Percentiles rank a stretch among this genome's conserved stretches.
Evolutionary conservation across 352 stramenopile species (phyloP).

Genomic region (Pythium sp.): DNA sequence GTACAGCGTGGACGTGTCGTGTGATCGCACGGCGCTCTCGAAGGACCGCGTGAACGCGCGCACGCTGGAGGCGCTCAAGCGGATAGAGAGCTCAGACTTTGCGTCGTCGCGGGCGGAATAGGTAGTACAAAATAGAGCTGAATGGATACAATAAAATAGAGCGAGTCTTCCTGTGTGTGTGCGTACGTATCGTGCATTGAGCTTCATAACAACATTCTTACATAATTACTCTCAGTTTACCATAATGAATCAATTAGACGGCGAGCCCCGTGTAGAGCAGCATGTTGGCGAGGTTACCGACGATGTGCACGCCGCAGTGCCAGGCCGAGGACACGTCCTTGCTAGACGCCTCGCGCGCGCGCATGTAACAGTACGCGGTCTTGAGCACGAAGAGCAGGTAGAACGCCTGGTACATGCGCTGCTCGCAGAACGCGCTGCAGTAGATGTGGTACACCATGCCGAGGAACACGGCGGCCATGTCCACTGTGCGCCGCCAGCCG

Average conservation of each 20-base stretch:
- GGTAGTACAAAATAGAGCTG: neutral
- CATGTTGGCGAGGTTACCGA: conserved; percentile 77
- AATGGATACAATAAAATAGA: neutral
- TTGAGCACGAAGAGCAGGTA: conserved; percentile 71
- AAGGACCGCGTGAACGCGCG: conserved; percentile 52
- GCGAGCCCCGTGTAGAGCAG: conserved; percentile 70
- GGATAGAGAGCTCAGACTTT: conserved; percentile 52
- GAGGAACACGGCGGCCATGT: conserved; percentile 64
- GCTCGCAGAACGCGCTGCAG: conserved; percentile 46
- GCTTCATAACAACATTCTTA: neutral
- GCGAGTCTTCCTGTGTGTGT: neutral
- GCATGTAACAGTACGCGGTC: conserved; percentile 69
- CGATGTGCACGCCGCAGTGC: conserved; percentile 76
- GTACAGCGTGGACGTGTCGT: conserved; percentile 53
- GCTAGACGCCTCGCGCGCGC: conserved; percentile 51
- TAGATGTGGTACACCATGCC: conserved; percentile 69
- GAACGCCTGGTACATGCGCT: conserved; percentile 50
- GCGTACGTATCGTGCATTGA: neutral
- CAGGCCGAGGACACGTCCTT: conserved; percentile 72
- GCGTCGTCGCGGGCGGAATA: conserved; percentile 47
- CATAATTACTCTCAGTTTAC: neutral
- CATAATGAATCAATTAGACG: conserved; percentile 15
- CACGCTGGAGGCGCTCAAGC: conserved; percentile 31
- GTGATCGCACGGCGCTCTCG: conserved; percentile 34
- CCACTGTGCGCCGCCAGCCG: conserved; percentile 69